phyloP scores from a whole-genome alignment of 2,329 filamentous ascomycete species.

The Talaromyces sp. region DNA sequence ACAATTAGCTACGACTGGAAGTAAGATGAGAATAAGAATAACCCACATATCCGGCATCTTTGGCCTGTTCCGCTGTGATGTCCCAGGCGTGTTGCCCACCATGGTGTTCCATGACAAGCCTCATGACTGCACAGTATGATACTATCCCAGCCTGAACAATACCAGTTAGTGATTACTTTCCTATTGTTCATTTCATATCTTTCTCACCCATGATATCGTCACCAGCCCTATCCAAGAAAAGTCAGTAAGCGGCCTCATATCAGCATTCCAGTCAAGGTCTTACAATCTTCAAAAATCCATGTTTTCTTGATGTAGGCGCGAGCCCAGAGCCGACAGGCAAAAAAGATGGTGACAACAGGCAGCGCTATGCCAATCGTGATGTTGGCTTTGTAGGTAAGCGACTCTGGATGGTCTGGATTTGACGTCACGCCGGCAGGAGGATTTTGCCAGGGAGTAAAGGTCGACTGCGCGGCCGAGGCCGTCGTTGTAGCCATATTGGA shows the following conservation, averaged over 20 bases:
- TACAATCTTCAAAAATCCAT: slow-evolving; percentile 13
- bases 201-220: slow-evolving; percentile 10
- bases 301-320: slow-evolving; percentile 6
- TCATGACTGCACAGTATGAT: slow-evolving; percentile 2
- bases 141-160: slow-evolving; percentile 1
- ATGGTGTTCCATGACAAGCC: slow-evolving; percentile 7
- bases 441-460: slow-evolving; percentile 7
- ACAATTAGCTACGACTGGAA: background rate
- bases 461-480: background rate
- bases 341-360: slow-evolving; percentile 5
- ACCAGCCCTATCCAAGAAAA: slow-evolving; percentile 4
- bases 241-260: background rate
- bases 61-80: slow-evolving; percentile 5
- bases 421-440: slow-evolving; percentile 7
- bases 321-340: slow-evolving; percentile 3
- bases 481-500: slow-evolving; percentile 7
- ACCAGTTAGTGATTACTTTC: background rate
- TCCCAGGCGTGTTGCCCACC: slow-evolving; percentile 13
- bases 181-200: background rate
- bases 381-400: slow-evolving; percentile 5
- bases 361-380: slow-evolving; percentile 11
- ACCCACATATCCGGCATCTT: slow-evolving; percentile 10
- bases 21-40: background rate
- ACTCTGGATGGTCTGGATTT: slow-evolving; percentile 6
- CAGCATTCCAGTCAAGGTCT: background rate